A percentile compares a stretch with the other conserved stretches of the same genome.
Evolutionary conservation across 306 rosid genomes (phyloP).

Genomic region (Potentilla sterilis): DNA sequence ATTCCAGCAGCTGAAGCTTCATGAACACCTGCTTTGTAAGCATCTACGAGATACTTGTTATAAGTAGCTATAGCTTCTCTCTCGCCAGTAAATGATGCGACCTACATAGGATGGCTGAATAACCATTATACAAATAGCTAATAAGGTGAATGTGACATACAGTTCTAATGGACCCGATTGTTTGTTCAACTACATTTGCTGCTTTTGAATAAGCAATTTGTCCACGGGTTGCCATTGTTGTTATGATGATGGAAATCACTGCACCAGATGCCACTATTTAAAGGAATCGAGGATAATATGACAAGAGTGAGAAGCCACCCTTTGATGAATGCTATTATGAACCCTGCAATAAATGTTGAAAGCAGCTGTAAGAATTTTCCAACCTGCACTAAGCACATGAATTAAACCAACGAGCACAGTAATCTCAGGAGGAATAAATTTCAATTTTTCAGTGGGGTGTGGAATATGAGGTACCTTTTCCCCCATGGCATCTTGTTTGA

Average conservation of each 20-base stretch:
- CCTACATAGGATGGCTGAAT: constrained; percentile 35
- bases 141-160: constrained; percentile 38
- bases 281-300: constrained; percentile 74
- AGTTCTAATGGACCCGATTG: constrained; percentile 84
- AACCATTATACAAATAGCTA: background rate
- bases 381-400: constrained; percentile 46
- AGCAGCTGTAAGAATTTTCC: constrained; percentile 69
- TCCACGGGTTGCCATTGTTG: constrained; percentile 65
- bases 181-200: constrained; percentile 78
- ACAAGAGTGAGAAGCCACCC: constrained; percentile 92
- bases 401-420: background rate
- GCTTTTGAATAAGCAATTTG: constrained; percentile 81
- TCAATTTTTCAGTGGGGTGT: background rate
- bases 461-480: constrained; percentile 58
- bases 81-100: constrained; percentile 86
- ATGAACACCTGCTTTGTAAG: constrained; percentile 68
- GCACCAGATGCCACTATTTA: constrained; percentile 64
- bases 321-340: constrained; percentile 58
- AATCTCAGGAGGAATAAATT: background rate
- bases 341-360: constrained; percentile 71
- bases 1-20: constrained; percentile 65
- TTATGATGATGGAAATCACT: constrained; percentile 47
- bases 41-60: constrained; percentile 52
- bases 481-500: constrained; percentile 95
- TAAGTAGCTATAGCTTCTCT: constrained; percentile 61